Base-by-base conservation (phyloP, 176 grass and related monocot genomes). In the Eremochloa ophiuroides region DNA sequence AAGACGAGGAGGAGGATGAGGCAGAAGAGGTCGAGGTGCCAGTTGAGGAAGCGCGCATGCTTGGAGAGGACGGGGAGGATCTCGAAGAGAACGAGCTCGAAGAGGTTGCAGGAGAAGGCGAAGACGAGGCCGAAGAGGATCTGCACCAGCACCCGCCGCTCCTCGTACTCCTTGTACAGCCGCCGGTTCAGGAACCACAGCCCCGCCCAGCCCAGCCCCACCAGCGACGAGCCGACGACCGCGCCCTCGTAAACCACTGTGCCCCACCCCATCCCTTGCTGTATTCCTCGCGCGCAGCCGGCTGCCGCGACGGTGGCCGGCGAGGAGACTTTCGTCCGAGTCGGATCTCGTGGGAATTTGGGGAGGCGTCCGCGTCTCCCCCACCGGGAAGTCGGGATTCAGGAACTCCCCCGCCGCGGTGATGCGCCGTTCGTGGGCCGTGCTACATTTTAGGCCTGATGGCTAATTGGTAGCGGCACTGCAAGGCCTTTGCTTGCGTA, bases 61-160 rank as follows among this genome's bases (percentile, higher is more conserved):
- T 99, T 99, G 82, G 96, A 99, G 80, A 95, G 96, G 46, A 99
- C 78, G 27, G 86, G 83, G 65, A 99, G 96, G 90, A 99, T 99
- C 96, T 95, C 96, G 80, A 99, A 98, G 87, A 98, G 96, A 37
- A 98, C 88, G 71, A 98, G 93, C 88, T 95, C 79, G 84, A 98
- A 99, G 79, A 95, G 93, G 87, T 99, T 95, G 88, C 96, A 99
- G 85, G 96, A 95, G 90, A 99, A 95, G 91, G 96, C 96, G 85
- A 99, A 99, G 85, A 99, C 93, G 84, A 95, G 86, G 85, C 96
- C 94, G 87, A 99, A 99, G 90, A 99, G 92, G 91, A 99, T 93
- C 88, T 99, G 96, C 72, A 99, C 96, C 68, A 95, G 91, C 43
- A 87, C 93, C 79, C 93, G 86, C 76, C 94, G 94, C 90, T 99